Evolutionary conservation across 108 stramenopile genomes (phyloP), one percentile per base, ranked within the genome.

Genomic region (Cyclotella sp.): DNA sequence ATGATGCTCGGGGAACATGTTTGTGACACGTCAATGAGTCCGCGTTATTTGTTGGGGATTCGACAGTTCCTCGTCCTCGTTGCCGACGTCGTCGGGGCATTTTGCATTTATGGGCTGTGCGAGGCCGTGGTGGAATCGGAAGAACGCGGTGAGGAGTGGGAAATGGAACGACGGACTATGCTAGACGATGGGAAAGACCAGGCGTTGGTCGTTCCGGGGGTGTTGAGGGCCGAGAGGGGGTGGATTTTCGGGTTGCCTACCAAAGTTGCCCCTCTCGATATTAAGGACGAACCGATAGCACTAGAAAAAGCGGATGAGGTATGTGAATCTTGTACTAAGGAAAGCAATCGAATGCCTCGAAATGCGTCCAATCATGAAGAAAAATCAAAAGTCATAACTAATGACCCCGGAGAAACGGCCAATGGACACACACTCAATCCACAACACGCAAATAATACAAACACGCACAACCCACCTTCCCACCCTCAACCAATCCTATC

Each of bases 161-260:
- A 78, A 53, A 74, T 82, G 71, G 81, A 40, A 77, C 16, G 15
- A 7, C 39, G 43, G 15, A 63, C 63, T 18, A 29, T 70, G 34
- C 44, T 39, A n/a, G 47, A 68, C 14, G 14, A 42, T 65, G 62
- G 18, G 19, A 58, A 59, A 22, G 45, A 52, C 6, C 21, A 42
- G 15, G 39, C 10, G 16, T 55, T 57, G 14, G 66, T 74, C 0
- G 41, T 81, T 81, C 80, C 80, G 26, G 65, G 42, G 21, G 75
- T 68, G 22, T 70, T 84, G 60, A 65, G 78, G n/a, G 78, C 83
- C 3, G 68, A 64, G 18, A 69, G 73, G 47, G 83, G 76, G 15
- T 84, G 83, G 83, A 65, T 79, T 11, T 67, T 84, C 47, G 83
- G 75, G 11, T 41, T 79, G 15, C 65, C 82, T n/a, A 42, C 72